These are phyloP conservation scores for Lanmaoa pseudosensibilis DNA, from an alignment of 768 basidiomycete genomes.

Conservation along the genomic window DNA sequence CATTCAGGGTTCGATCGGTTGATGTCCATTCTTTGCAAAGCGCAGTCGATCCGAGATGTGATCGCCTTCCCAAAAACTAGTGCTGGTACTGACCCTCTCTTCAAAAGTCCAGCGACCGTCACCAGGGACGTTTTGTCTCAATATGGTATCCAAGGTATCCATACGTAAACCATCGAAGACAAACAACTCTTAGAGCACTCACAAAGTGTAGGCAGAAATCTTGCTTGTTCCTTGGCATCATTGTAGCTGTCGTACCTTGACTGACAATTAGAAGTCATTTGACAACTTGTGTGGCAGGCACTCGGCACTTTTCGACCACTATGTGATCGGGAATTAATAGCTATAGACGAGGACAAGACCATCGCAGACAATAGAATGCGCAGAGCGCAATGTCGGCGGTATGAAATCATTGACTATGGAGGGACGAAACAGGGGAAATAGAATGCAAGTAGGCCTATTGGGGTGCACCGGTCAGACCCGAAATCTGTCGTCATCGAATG, in stretches of 20 bases:
- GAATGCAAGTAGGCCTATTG: not conserved
- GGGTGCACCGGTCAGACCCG: not conserved
- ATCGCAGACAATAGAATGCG: not conserved
- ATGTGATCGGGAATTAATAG: not conserved
- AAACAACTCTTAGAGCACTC: too few relatives aligned
- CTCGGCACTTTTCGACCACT: not conserved
- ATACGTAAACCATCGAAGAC: slow-evolving; percentile 9
- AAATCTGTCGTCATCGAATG: not conserved
- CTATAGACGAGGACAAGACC: not conserved
- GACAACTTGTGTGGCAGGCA: not conserved
- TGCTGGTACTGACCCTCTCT: slow-evolving; percentile 80
- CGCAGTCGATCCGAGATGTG: slow-evolving; percentile 88
- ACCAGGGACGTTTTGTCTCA: slow-evolving; percentile 52
- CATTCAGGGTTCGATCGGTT: slow-evolving; percentile 84
- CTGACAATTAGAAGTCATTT: not conserved
- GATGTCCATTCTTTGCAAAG: slow-evolving; percentile 86
- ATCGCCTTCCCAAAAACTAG: slow-evolving; percentile 96
- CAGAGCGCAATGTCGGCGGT: not conserved
- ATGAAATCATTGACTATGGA: not conserved
- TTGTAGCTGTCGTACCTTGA: not conserved
- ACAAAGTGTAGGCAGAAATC: not conserved
- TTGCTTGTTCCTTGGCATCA: slow-evolving; percentile 2
- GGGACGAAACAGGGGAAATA: not conserved
- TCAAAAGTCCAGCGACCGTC: slow-evolving; percentile 79
- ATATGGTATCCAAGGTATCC: slow-evolving; percentile 55